Conservation (phyloP, 352 stramenopile genomes). For the Globisporangium acanthophoron region DNA sequence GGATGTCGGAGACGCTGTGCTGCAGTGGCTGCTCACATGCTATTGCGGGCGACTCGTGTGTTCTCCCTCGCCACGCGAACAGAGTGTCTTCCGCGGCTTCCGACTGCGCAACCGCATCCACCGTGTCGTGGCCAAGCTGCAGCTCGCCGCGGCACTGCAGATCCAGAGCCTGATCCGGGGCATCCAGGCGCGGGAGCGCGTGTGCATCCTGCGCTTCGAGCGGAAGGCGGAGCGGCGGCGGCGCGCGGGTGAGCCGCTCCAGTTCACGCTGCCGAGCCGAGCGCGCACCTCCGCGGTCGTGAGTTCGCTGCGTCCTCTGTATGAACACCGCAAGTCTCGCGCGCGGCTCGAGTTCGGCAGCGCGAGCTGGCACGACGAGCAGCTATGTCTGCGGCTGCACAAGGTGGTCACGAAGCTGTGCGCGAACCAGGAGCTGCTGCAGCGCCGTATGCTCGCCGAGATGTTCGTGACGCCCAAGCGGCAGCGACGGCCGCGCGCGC, state of each 20-base stretch:
- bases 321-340: constrained; percentile 34
- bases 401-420: constrained; percentile 29
- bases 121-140: constrained; percentile 36
- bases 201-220: constrained; percentile 47
- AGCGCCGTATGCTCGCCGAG: constrained; percentile 8
- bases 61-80: not conserved
- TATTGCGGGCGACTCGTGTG: too few relatives aligned
- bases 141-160: constrained; percentile 29
- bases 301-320: constrained; percentile 27
- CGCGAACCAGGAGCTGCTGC: constrained; percentile 12
- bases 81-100: constrained; percentile 41
- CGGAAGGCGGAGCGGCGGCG: constrained; percentile 32
- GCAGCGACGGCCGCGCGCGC: not conserved
- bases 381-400: constrained; percentile 40
- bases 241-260: constrained; percentile 25
- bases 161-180: constrained; percentile 55
- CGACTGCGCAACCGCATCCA: constrained; percentile 33
- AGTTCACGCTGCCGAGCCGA: constrained; percentile 36
- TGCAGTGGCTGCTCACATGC: not conserved
- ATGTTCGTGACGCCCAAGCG: constrained; percentile 6
- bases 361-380: constrained; percentile 38
- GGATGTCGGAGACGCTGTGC: too few relatives aligned
- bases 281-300: constrained; percentile 9
- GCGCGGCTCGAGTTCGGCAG: constrained; percentile 32
- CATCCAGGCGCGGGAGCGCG: constrained; percentile 43